Percentiles rank a stretch among this genome's conserved stretches.
phyloP scores from a whole-genome alignment of 169 alveolate species.

The Perkinsus olseni region DNA sequence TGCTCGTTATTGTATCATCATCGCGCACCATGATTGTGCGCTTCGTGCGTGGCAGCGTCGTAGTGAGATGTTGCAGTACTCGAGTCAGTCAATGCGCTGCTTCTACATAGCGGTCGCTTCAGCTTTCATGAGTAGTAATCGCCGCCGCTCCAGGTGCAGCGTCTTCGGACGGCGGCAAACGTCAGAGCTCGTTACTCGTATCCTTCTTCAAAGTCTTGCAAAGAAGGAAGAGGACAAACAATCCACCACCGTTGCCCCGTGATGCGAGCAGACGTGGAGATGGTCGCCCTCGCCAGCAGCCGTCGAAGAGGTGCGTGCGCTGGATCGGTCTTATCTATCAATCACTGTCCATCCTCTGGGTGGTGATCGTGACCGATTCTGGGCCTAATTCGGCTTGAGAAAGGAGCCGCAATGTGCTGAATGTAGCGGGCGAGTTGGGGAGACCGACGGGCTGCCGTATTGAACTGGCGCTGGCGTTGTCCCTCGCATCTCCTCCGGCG shows the following conservation, averaged over 20 bases:
- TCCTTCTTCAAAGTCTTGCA: conserved; percentile 13
- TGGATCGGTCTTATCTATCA: background rate
- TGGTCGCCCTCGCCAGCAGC: too few species aligned
- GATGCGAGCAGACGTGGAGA: conserved; percentile 15
- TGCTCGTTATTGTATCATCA: background rate
- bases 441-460: too few species aligned
- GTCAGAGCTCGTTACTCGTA: conserved; percentile 28
- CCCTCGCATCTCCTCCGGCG: conserved; percentile 16
- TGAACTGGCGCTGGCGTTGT: too few species aligned
- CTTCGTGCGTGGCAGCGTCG: background rate
- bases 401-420: background rate
- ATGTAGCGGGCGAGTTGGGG: too few species aligned
- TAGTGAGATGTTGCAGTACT: too few species aligned
- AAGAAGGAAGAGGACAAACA: background rate
- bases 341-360: background rate
- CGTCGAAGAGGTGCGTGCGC: too few species aligned
- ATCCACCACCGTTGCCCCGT: background rate
- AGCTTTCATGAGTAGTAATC: background rate
- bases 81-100: background rate
- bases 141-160: background rate
- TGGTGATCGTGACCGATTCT: background rate
- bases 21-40: background rate
- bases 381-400: background rate
- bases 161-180: conserved; percentile 1
- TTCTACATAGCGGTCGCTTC: background rate